Evolutionary conservation across 371 early-diverging fungal genomes (phyloP).

Genomic region (Saksenaea oblongispora): DNA sequence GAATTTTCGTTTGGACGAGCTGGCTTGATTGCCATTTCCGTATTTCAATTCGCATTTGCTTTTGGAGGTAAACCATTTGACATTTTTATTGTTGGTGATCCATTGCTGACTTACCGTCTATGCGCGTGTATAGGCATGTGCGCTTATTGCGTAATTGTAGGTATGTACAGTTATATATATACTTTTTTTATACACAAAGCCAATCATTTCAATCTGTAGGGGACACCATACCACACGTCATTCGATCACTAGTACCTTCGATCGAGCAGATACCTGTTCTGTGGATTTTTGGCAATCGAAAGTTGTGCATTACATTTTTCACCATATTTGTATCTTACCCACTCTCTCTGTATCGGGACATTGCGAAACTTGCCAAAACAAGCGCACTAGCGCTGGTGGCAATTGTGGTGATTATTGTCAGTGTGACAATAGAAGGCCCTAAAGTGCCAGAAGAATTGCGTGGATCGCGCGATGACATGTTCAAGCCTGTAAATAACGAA

Average conservation of each 20-base stretch:
- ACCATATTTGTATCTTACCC: conserved; percentile 73
- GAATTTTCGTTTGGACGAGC: conserved; percentile 73
- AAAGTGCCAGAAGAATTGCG: conserved; percentile 52
- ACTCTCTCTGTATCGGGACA: conserved; percentile 77
- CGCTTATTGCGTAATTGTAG: conserved; percentile 80
- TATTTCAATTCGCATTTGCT: conserved; percentile 82
- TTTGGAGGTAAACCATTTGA: conserved; percentile 66
- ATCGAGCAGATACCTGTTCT: conserved; percentile 53
- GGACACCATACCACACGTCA: conserved; percentile 79
- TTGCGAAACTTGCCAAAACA: conserved; percentile 78
- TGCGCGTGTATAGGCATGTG: conserved; percentile 58
- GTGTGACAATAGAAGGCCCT: conserved; percentile 75
- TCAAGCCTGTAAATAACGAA: conserved; percentile 57
- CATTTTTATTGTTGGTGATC: not conserved
- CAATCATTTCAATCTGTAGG: conserved; percentile 34
- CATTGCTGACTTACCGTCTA: not conserved
- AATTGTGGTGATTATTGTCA: conserved; percentile 70
- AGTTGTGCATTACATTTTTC: conserved; percentile 66
- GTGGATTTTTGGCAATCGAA: conserved; percentile 55
- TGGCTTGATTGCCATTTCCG: conserved; percentile 70
- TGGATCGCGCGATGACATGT: conserved; percentile 49
- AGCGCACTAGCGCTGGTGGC: conserved; percentile 77
- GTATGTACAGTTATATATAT: conserved; percentile 26
- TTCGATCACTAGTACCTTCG: conserved; percentile 63
- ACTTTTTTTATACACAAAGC: not conserved